Evolutionary conservation across 495 filamentous ascomycete species (phyloP).

Genomic region (Neurospora tetraspora): DNA sequence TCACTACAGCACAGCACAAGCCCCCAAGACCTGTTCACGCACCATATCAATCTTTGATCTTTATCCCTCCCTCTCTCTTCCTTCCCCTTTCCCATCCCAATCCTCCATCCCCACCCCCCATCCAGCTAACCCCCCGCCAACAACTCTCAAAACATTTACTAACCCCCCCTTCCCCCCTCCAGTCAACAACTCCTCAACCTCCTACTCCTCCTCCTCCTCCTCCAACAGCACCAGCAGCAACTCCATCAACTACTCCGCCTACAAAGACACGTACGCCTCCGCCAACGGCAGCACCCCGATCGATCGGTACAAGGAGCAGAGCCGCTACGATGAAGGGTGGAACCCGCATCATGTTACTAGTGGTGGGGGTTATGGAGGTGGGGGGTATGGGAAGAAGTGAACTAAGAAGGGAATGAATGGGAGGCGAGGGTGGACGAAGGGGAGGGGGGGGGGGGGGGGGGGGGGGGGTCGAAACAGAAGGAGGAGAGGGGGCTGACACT

Average conservation of each 20-base stretch:
- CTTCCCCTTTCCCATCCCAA: neutral
- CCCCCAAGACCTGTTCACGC: neutral
- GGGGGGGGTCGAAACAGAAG: neutral
- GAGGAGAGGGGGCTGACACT: too few relatives aligned
- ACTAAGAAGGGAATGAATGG: neutral
- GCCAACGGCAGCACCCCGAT: neutral
- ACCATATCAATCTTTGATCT: neutral
- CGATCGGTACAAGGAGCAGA: neutral
- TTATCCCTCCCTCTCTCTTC: neutral
- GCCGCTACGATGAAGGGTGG: neutral
- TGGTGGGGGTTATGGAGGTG: neutral
- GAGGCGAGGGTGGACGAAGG: neutral
- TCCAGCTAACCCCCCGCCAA: too few relatives aligned
- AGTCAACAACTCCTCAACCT: neutral
- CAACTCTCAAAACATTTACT: neutral
- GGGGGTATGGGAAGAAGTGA: neutral
- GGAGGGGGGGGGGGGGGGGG: neutral
- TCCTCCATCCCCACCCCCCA: neutral
- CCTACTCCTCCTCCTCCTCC: neutral
- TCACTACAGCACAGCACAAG: neutral
- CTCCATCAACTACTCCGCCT: neutral
- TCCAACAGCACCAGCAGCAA: neutral
- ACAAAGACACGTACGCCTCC: neutral
- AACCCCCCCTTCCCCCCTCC: neutral
- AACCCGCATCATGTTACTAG: neutral